A percentile compares a stretch with the other conserved stretches of the same genome.
Conservation (phyloP, 129 eudicot genomes). For the Ambrosia artemisiifolia region DNA sequence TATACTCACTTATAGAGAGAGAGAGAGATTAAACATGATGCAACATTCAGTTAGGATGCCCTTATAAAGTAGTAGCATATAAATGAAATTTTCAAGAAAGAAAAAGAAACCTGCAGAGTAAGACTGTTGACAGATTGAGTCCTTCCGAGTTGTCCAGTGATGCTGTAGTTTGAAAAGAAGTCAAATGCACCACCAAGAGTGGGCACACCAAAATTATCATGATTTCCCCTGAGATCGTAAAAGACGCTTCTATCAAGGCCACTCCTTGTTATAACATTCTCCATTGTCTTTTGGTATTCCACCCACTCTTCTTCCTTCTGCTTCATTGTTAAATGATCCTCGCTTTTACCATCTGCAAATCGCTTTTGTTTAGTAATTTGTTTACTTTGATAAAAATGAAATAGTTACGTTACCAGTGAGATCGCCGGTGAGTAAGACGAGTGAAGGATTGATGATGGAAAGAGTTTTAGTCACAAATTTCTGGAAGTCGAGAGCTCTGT, state of each 20-base stretch:
- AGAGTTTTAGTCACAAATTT: conserved; percentile 52
- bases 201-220: conserved; percentile 88
- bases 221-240: conserved; percentile 91
- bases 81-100: too few species aligned
- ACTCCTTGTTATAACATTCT: conserved; percentile 61
- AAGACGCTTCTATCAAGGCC: conserved; percentile 71
- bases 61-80: too few species aligned
- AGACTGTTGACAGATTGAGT: conserved; percentile 64
- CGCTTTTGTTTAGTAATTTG: background rate
- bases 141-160: conserved; percentile 65
- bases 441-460: conserved; percentile 69
- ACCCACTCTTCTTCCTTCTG: conserved; percentile 90
- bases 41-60: too few species aligned
- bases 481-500: conserved; percentile 67
- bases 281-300: conserved; percentile 77
- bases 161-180: conserved; percentile 69
- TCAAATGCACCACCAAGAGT: conserved; percentile 51
- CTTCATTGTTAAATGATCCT: conserved; percentile 81
- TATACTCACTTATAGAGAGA: too few species aligned
- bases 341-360: conserved; percentile 82
- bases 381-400: too few species aligned
- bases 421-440: conserved; percentile 90
- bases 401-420: conserved; percentile 71
- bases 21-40: too few species aligned
- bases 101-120: conserved; percentile 61